phyloP scores from a whole-genome alignment of 1,284 basidiomycete species.

The Omphalotus olearius region DNA sequence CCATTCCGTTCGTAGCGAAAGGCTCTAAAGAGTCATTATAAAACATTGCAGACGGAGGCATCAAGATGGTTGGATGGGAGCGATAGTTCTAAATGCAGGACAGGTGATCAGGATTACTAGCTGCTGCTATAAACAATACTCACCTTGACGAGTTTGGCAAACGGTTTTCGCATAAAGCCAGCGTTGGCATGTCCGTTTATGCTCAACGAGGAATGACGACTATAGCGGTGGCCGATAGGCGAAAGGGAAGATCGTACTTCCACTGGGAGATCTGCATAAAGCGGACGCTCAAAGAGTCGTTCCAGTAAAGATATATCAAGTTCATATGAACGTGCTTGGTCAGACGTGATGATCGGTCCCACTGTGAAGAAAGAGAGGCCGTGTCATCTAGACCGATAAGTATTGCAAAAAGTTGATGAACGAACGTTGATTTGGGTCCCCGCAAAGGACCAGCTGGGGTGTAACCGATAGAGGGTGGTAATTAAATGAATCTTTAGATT shows the following conservation, averaged over 20 bases:
- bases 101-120: not conserved
- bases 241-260: not conserved
- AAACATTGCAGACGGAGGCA: constrained; percentile 46
- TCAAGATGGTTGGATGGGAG: constrained; percentile 45
- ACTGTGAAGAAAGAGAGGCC: constrained; percentile 25
- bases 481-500: not conserved
- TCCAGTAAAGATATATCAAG: constrained; percentile 45
- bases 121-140: constrained; percentile 4
- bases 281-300: constrained; percentile 36
- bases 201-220: not conserved
- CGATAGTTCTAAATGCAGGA: constrained; percentile 31
- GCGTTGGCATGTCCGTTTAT: not conserved
- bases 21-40: constrained; percentile 41
- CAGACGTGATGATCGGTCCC: constrained; percentile 38
- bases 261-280: constrained; percentile 28
- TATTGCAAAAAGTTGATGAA: not conserved
- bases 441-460: constrained; percentile 42
- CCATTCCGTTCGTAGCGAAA: constrained; percentile 34
- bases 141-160: constrained; percentile 38
- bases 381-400: not conserved
- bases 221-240: not conserved
- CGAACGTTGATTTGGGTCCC: constrained; percentile 41
- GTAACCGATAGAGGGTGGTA: constrained; percentile 20
- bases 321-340: constrained; percentile 35
- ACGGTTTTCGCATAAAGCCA: constrained; percentile 22